phyloP scores from a whole-genome alignment of 2,329 filamentous ascomycete genomes.

The Fusarium concolor region DNA sequence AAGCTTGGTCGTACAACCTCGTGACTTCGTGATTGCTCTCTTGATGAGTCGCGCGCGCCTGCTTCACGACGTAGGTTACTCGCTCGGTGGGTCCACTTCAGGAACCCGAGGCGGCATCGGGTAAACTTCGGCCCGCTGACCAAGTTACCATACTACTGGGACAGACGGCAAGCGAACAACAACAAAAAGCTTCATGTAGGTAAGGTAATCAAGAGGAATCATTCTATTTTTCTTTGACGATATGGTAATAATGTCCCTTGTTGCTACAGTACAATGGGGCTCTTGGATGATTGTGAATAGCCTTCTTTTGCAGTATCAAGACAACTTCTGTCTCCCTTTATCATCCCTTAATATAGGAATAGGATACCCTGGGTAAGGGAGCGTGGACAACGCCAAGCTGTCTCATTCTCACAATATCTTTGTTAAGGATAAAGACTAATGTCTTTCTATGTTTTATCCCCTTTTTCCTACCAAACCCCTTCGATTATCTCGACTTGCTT shows the following conservation, averaged over 20 bases:
- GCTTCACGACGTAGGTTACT: conserved; percentile 43
- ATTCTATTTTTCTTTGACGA: neutral
- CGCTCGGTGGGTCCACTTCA: conserved; percentile 41
- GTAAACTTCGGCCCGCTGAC: conserved; percentile 43
- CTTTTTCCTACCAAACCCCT: neutral
- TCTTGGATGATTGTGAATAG: neutral
- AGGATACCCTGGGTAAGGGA: conserved; percentile 31
- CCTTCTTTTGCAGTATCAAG: too few relatives aligned
- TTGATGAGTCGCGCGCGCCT: conserved; percentile 36
- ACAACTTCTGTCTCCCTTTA: conserved; percentile 8
- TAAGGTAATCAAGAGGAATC: neutral
- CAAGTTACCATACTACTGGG: conserved; percentile 33
- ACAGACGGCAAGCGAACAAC: conserved; percentile 13
- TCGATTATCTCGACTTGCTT: neutral
- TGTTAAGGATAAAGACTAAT: conserved; percentile 9
- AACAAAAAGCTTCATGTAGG: neutral
- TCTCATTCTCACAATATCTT: conserved; percentile 1
- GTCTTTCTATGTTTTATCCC: neutral
- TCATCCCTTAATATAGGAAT: conserved; percentile 2
- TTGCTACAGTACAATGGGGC: too few relatives aligned
- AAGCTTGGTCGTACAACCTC: conserved; percentile 28
- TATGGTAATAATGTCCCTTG: neutral
- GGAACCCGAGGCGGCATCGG: conserved; percentile 36
- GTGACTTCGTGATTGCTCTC: conserved; percentile 36
- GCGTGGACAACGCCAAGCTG: conserved; percentile 1